Evolutionary conservation across 2,329 filamentous ascomycete species (phyloP), one percentile per base, ranked within the genome.

Genomic region (Phaeomoniella chlamydospora): DNA sequence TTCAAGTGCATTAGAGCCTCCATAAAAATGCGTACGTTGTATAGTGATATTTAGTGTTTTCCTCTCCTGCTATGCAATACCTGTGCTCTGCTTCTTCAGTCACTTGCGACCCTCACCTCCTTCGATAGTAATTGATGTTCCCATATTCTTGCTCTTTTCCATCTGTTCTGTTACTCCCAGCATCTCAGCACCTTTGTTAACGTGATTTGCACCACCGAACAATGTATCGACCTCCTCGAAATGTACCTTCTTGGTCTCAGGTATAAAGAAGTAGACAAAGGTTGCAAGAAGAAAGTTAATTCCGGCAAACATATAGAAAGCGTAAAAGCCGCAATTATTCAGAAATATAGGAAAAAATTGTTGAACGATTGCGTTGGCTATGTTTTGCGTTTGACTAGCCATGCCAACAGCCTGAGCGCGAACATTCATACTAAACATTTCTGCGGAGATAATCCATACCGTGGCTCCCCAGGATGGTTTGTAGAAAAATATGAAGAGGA

Each of bases 281-380:
- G 55, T 26, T 11, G 56, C 59, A n/a, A 70, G 58, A 26, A 68
- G 42, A 43, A 70, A 51, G 47, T 71, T 67, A 37, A 65, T 64
- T 4, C 61, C 65, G 0, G 64, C 65, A 39, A 70, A 70, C 58
- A 70, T 66, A 52, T 69, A 70, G 43, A 70, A 70, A 4, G 65
- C 65, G 42, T 68, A 70, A 48, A 69, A 70, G n/a, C 66, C 65
- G 35, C 60, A 59, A 47, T 77, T 74, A 36, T 67, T 60, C 12
- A 80, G 64, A 59, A 80, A 80, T 10, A 65, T 69, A 10, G 76
- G 76, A 63, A 80, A 80, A 61, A 80, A 80, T 43, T 80, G 76
- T 53, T 79, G 72, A 48, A 80, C 72, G 45, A 80, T 70, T 39
- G 68, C 67, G 53, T 80, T 78, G 50, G 74, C 74, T 35, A 80